Evolutionary conservation across 139 green algal genomes (phyloP).

Genomic region (Deuterostichococcus epilithicus): DNA sequence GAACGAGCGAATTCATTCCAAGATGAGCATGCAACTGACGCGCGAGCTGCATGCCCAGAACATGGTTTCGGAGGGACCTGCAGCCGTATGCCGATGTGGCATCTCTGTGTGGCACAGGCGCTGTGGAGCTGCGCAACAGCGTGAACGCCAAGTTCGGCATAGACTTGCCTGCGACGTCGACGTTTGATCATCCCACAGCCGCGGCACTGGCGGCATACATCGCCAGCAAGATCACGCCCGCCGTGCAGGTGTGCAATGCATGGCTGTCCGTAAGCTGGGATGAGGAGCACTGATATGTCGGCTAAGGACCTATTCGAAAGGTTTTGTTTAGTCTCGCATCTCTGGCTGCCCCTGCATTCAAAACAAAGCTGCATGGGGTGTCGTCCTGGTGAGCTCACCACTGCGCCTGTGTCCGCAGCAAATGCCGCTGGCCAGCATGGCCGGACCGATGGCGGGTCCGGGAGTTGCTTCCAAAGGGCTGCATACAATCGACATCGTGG

Average conservation of each 20-base stretch:
- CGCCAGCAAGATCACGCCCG: background rate
- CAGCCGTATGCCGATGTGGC: too few species aligned
- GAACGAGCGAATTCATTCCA: too few species aligned
- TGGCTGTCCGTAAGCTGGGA: too few species aligned
- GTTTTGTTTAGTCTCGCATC: too few species aligned
- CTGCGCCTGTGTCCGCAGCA: background rate
- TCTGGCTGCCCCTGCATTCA: too few species aligned
- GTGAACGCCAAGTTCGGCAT: conserved; percentile 23
- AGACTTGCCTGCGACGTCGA: conserved; percentile 41
- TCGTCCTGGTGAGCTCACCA: background rate
- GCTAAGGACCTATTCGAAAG: too few species aligned
- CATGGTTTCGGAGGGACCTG: too few species aligned
- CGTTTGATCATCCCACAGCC: conserved; percentile 62
- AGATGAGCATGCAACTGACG: too few species aligned
- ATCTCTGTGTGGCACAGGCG: background rate
- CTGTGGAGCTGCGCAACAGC: conserved; percentile 35
- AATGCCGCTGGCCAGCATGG: background rate
- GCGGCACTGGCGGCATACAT: conserved; percentile 43
- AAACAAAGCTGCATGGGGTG: too few species aligned
- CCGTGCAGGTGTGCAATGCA: background rate
- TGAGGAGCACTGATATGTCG: too few species aligned
- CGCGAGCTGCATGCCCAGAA: too few species aligned
- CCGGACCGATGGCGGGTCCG: background rate
- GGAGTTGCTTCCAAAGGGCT: background rate
- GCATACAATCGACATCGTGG: conserved; percentile 3